Evolutionary conservation across 1,139 yeast genomes (phyloP).

Genomic region (Saccharomyces hybrid): DNA sequence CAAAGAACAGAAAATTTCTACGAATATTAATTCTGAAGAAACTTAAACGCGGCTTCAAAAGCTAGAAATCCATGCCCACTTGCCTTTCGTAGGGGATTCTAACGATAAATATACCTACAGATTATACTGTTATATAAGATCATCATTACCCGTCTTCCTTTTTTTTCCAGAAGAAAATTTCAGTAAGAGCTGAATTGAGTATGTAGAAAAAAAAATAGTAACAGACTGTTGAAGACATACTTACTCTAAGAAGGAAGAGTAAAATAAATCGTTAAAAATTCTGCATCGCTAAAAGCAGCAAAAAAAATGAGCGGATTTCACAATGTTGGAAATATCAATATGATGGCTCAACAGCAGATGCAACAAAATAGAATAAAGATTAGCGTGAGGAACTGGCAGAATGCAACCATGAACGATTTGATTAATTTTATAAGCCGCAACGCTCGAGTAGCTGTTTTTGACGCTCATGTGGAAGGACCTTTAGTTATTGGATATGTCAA

Average conservation of each 20-base stretch:
- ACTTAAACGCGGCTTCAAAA: background rate
- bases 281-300: background rate
- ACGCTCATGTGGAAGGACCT: slow-evolving; percentile 40
- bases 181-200: background rate
- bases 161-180: background rate
- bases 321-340: slow-evolving; percentile 24
- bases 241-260: background rate
- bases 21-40: background rate
- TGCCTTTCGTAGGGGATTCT: background rate
- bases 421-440: slow-evolving; percentile 64
- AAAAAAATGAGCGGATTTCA: slow-evolving; percentile 28
- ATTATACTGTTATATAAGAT: too few relatives aligned
- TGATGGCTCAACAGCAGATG: slow-evolving; percentile 25
- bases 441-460: slow-evolving; percentile 48
- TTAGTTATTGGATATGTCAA: slow-evolving; percentile 52
- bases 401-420: slow-evolving; percentile 63
- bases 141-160: background rate
- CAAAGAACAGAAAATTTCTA: background rate
- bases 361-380: slow-evolving; percentile 24
- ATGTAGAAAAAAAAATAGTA: background rate
- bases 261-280: background rate
- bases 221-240: background rate
- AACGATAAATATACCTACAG: background rate
- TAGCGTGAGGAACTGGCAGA: slow-evolving; percentile 68
- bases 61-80: background rate